A percentile compares a stretch with the other conserved stretches of the same genome.
These are phyloP conservation scores for Talaromyces sp. DNA, from an alignment of 2,329 filamentous ascomycete genomes.

Conservation along the genomic window DNA sequence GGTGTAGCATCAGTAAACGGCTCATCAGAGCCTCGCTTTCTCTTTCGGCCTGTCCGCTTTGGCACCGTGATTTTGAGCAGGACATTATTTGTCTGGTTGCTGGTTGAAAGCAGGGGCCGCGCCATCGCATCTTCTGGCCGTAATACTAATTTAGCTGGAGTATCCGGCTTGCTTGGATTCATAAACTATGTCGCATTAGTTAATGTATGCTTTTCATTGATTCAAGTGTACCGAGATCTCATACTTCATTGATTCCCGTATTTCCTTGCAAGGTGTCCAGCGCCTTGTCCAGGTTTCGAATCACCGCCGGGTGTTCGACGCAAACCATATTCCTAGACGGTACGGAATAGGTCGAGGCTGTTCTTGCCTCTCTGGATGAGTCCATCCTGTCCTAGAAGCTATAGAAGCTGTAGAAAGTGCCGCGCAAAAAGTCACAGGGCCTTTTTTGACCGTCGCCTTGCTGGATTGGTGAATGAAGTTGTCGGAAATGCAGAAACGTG, in stretches of 20 bases:
- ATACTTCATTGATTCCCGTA: constrained; percentile 56
- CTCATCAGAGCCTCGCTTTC: constrained; percentile 74
- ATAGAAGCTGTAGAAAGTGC: not conserved
- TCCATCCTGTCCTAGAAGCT: constrained; percentile 20
- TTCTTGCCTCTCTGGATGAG: constrained; percentile 25
- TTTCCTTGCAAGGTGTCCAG: constrained; percentile 65
- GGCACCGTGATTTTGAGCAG: constrained; percentile 85
- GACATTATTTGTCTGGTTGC: constrained; percentile 76
- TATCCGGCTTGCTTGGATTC: constrained; percentile 48
- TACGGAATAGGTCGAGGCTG: constrained; percentile 55
- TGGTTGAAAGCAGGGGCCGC: constrained; percentile 76
- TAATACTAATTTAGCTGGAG: constrained; percentile 69
- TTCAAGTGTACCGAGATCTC: not conserved
- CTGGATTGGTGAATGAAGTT: too few relatives aligned
- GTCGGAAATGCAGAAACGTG: too few relatives aligned
- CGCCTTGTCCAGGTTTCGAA: constrained; percentile 66
- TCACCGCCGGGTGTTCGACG: constrained; percentile 68
- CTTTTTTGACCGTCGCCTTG: too few relatives aligned
- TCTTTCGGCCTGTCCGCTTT: constrained; percentile 80
- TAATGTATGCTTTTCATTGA: not conserved
- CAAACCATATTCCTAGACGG: constrained; percentile 58
- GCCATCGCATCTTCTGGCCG: constrained; percentile 78
- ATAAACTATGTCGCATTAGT: constrained; percentile 44
- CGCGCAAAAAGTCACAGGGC: too few relatives aligned
- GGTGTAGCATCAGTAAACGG: constrained; percentile 60